Evolutionary conservation across 116 monocot species (phyloP).

Genomic region (Cymodocea nodosa): DNA sequence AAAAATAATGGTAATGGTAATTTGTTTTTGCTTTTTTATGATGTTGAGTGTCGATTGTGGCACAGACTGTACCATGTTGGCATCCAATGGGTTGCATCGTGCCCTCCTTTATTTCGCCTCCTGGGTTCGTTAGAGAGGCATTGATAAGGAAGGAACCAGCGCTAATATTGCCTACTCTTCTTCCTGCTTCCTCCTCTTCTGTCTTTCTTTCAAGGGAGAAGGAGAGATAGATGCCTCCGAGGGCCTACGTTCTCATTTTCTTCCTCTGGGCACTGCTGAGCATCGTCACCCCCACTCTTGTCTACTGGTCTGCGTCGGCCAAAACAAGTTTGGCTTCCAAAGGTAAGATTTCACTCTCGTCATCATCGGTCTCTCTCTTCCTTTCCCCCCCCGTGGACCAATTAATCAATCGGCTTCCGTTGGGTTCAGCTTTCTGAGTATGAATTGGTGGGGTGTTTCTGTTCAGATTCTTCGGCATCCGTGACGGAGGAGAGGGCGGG

Average conservation of each 20-base stretch:
- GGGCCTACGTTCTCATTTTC: slow-evolving; percentile 68
- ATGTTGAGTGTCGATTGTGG: too few relatives aligned
- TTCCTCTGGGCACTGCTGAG: slow-evolving; percentile 67
- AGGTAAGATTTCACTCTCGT: slow-evolving; percentile 12
- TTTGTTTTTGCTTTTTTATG: too few relatives aligned
- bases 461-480: neutral
- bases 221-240: slow-evolving; percentile 34
- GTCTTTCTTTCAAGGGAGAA: too few relatives aligned
- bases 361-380: neutral
- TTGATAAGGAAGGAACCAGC: too few relatives aligned
- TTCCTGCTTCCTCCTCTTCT: neutral
- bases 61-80: too few relatives aligned
- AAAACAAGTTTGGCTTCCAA: slow-evolving; percentile 14
- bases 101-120: too few relatives aligned
- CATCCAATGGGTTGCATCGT: too few relatives aligned
- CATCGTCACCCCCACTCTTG: slow-evolving; percentile 61
- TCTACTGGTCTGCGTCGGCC: slow-evolving; percentile 50
- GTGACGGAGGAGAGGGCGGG: slow-evolving; percentile 8
- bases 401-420: too few relatives aligned
- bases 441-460: neutral
- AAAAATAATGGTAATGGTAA: too few relatives aligned
- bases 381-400: neutral
- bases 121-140: too few relatives aligned
- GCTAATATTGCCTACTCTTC: neutral
- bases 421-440: neutral